These are phyloP conservation scores for Leishmania tropica DNA, from an alignment of 208 protist species.

Conservation along the genomic window DNA sequence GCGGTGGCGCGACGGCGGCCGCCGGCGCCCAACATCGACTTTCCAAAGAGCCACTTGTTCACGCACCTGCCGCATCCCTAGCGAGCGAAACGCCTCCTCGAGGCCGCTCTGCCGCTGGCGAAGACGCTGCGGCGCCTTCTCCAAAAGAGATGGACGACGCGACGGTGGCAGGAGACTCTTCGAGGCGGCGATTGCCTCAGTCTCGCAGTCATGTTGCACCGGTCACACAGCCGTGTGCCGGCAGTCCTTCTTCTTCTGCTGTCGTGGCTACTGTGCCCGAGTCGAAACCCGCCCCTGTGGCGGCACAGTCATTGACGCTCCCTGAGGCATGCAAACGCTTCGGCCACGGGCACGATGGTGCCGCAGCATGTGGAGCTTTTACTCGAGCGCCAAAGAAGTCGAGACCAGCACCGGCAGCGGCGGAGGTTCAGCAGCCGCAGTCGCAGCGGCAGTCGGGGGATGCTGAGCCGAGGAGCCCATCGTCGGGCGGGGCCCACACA, in stretches of 20 bases:
- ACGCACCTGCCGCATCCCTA: not conserved
- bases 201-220: not conserved
- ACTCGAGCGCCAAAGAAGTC: not conserved
- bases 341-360: not conserved
- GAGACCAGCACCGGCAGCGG: not conserved
- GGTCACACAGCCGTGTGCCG: not conserved
- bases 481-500: conserved; percentile 8
- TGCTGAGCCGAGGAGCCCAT: conserved; percentile 2
- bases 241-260: not conserved
- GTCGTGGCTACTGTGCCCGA: not conserved
- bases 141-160: not conserved
- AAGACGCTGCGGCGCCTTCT: not conserved
- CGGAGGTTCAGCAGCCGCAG: not conserved
- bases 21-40: not conserved
- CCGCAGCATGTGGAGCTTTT: not conserved
- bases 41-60: not conserved
- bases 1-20: not conserved
- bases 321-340: not conserved
- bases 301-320: not conserved
- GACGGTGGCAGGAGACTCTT: not conserved
- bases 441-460: not conserved
- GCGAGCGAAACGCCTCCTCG: not conserved
- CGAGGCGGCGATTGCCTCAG: not conserved
- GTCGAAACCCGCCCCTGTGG: not conserved
- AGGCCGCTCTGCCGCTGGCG: not conserved